Evolutionary conservation across 2,329 filamentous ascomycete genomes (phyloP).

Genomic region (Cladosporium phlei): DNA sequence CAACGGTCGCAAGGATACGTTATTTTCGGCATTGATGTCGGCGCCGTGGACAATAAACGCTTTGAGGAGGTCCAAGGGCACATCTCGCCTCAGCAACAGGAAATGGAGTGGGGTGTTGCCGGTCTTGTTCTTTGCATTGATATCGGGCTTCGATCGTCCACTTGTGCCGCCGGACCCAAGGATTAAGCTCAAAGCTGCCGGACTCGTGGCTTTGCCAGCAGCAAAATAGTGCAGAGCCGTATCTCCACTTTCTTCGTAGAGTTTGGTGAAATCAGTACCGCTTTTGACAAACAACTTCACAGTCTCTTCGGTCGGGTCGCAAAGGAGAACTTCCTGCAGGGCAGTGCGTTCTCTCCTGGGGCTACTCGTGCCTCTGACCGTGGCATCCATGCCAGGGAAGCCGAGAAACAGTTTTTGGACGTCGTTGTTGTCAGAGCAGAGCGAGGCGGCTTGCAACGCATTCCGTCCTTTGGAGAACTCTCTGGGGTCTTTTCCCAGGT

Average conservation of each 20-base stretch:
- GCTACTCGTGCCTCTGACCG: background rate
- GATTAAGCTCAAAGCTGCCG: slow-evolving; percentile 14
- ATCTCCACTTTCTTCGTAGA: background rate
- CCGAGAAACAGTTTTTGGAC: slow-evolving; percentile 12
- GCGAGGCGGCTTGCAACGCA: slow-evolving; percentile 5
- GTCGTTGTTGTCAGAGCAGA: background rate
- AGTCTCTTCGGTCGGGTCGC: slow-evolving; percentile 2
- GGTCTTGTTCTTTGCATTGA: slow-evolving; percentile 15
- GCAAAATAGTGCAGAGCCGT: slow-evolving; percentile 14
- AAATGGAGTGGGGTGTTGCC: slow-evolving; percentile 16
- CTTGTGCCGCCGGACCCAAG: slow-evolving; percentile 1
- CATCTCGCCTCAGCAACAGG: slow-evolving; percentile 12
- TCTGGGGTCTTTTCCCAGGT: background rate
- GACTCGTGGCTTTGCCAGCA: background rate
- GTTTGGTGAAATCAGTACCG: slow-evolving; percentile 7
- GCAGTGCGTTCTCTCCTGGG: background rate
- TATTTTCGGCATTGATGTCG: slow-evolving; percentile 19
- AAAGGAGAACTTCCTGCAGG: background rate
- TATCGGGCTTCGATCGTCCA: slow-evolving; percentile 4
- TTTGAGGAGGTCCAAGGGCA: slow-evolving; percentile 17
- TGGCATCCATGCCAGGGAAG: background rate
- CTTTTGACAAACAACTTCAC: slow-evolving; percentile 13
- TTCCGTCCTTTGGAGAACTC: background rate
- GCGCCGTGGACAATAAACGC: slow-evolving; percentile 13
- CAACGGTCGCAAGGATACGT: slow-evolving; percentile 16